A percentile compares a stretch with the other conserved stretches of the same genome.
These are phyloP conservation scores for Setaria viridis DNA, from an alignment of 202 grass and related monocot genomes.

Conservation along the genomic window DNA sequence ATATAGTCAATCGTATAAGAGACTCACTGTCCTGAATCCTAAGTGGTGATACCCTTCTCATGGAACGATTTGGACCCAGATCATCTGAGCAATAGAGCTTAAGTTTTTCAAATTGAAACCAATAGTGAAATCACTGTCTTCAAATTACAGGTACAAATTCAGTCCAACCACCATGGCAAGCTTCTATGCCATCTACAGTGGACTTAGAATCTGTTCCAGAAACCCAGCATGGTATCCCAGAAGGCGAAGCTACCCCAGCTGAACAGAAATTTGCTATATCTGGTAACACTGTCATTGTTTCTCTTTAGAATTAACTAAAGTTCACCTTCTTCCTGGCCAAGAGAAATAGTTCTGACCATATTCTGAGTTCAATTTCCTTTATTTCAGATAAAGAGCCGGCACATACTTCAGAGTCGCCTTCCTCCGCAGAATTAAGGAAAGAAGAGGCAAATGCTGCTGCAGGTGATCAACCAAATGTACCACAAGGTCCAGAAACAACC, in stretches of 20 bases:
- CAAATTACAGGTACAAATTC: constrained; percentile 2
- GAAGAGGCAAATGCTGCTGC: background rate
- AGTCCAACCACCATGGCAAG: background rate
- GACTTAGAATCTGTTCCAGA: constrained; percentile 5
- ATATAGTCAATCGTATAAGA: background rate
- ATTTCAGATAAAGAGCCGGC: constrained; percentile 15
- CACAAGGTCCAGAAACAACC: background rate
- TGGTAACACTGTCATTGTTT: background rate
- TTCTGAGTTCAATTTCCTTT: background rate
- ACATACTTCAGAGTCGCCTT: background rate
- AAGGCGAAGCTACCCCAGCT: background rate
- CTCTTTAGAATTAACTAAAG: background rate
- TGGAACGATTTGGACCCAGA: background rate
- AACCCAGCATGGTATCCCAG: constrained; percentile 31
- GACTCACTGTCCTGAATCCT: background rate
- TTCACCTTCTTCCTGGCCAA: too few species aligned
- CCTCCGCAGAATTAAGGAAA: background rate
- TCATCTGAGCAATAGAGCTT: background rate
- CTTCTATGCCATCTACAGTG: background rate
- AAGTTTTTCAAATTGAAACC: background rate
- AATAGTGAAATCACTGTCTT: background rate
- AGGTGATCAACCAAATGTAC: background rate
- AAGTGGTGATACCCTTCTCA: background rate
- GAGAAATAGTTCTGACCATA: background rate
- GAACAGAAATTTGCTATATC: background rate